phyloP scores from a whole-genome alignment of 176 grass and related monocot genomes.

The Hsuehochloa calcarea region DNA sequence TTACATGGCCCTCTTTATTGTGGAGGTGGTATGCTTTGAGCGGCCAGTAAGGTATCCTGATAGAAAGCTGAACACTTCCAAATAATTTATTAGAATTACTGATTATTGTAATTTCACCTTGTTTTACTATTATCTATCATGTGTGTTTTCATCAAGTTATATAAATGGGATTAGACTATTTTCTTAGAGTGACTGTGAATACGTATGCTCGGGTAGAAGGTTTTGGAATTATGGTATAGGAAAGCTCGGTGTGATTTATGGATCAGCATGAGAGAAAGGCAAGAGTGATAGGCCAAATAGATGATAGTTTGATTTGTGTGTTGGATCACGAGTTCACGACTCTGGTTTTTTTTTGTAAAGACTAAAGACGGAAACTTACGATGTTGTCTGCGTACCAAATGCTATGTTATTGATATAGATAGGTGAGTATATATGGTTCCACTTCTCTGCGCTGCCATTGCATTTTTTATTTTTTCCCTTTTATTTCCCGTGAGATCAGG shows the following conservation, averaged over 20 bases:
- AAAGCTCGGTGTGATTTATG: not conserved
- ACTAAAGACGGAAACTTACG: not conserved
- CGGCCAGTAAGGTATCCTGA: not conserved
- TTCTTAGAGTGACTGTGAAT: not conserved
- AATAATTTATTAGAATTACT: slow-evolving; percentile 29
- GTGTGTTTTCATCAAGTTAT: not conserved
- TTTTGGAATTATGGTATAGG: not conserved
- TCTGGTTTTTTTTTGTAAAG: not conserved
- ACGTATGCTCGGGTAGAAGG: not conserved
- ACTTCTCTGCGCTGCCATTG: not conserved
- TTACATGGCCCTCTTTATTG: slow-evolving; percentile 9
- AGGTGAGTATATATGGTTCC: not conserved
- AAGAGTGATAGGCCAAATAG: not conserved
- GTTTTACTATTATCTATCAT: not conserved
- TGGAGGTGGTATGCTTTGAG: slow-evolving; percentile 21
- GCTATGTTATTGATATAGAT: not conserved
- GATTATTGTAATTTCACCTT: slow-evolving; percentile 20
- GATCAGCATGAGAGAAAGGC: not conserved
- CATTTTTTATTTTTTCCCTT: not conserved
- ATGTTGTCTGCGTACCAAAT: not conserved
- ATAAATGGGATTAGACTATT: not conserved
- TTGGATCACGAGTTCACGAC: not conserved
- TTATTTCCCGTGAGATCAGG: not conserved
- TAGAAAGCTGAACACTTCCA: slow-evolving; percentile 22
- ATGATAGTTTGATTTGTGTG: not conserved